Conservation (phyloP, 352 stramenopile genomes). For the Phytophthora agathidicida region DNA sequence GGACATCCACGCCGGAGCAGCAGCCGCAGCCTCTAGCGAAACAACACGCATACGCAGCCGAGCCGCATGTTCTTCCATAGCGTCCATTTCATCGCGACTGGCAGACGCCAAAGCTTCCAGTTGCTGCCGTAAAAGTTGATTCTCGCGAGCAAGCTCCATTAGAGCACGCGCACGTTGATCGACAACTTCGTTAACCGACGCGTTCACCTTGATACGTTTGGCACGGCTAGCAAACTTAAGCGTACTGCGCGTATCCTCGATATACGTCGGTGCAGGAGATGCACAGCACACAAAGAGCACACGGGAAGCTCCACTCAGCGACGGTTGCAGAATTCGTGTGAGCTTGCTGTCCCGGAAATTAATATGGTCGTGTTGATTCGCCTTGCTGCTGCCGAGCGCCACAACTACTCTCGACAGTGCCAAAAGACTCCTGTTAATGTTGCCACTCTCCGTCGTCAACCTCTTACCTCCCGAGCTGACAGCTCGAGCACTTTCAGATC, state of each 20-base stretch:
- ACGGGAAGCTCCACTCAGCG: slow-evolving; percentile 78
- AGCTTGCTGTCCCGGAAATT: slow-evolving; percentile 95
- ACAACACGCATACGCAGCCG: slow-evolving; percentile 43
- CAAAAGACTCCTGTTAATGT: slow-evolving; percentile 77
- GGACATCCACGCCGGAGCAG: slow-evolving; percentile 27
- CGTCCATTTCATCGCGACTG: slow-evolving; percentile 43
- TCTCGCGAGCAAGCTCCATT: slow-evolving; percentile 48
- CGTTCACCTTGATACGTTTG: slow-evolving; percentile 77
- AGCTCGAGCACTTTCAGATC: slow-evolving; percentile 92
- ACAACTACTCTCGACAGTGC: slow-evolving; percentile 90
- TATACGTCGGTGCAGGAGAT: slow-evolving; percentile 72
- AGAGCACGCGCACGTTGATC: slow-evolving; percentile 40
- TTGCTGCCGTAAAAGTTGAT: slow-evolving; percentile 46
- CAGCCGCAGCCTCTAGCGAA: slow-evolving; percentile 40
- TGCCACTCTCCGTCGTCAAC: slow-evolving; percentile 49
- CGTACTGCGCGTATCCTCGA: slow-evolving; percentile 91
- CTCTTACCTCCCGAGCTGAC: slow-evolving; percentile 61
- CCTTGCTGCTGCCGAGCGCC: slow-evolving; percentile 87
- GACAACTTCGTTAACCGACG: slow-evolving; percentile 48
- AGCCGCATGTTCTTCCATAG: slow-evolving; percentile 42
- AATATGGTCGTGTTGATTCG: slow-evolving; percentile 67
- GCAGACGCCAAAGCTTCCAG: slow-evolving; percentile 38
- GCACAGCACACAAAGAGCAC: slow-evolving; percentile 89
- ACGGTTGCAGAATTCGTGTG: slow-evolving; percentile 92
- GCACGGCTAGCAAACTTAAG: slow-evolving; percentile 92